Evolutionary conservation across 75 land plant genomes (phyloP), one percentile per base, ranked within the genome.

Genomic region (Chamaecyparis obtusa): DNA sequence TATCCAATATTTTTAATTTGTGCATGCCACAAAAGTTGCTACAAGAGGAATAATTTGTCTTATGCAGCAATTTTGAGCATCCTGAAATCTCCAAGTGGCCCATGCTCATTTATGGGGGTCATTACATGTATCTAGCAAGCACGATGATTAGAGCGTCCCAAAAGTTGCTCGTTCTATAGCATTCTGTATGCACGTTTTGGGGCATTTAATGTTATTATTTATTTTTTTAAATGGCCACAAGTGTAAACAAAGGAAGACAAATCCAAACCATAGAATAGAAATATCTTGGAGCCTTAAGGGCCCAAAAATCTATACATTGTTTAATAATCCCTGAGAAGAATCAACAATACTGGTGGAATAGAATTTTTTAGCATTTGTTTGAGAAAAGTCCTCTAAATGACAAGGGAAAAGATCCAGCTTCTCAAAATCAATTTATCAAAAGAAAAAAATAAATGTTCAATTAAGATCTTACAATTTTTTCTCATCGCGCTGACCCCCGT

Each of bases 401-500:
- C 33, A 37, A 39, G 46, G 43, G 8, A 24, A 78, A 81, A 46
- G 51, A 44, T 80, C 49, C 24, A 32, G 27, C 15, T 80, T 44
- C 9, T 3, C 48, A 80, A 80, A 27, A 81, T 43, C 15, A 81
- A 81, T 44, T 46, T 27, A 46, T 27, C 8, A 9, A 81, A 46
- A 27, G 8, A 81, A 24, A 11, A 81, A 81, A n/a, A 81, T 46
- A 51, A 81, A 49, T 46, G 83, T 46, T 44, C 83, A 46, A n/a
- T 43, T 37, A 54, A 60, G 46, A 41, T 83, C 99, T 93, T 87
- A 98, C 99, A 95, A 87, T 43, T 51, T 81, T 36, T 89, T 85
- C 85, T 94, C 91, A 86, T 96, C 94, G 51, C 87, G 86, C 71
- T 92, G 89, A 79, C 99, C 99, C 87, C 99, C 99, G 89, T 90